Evolutionary conservation across 2,329 filamentous ascomycete genomes (phyloP).

Genomic region (Aspergillus brasiliensis): DNA sequence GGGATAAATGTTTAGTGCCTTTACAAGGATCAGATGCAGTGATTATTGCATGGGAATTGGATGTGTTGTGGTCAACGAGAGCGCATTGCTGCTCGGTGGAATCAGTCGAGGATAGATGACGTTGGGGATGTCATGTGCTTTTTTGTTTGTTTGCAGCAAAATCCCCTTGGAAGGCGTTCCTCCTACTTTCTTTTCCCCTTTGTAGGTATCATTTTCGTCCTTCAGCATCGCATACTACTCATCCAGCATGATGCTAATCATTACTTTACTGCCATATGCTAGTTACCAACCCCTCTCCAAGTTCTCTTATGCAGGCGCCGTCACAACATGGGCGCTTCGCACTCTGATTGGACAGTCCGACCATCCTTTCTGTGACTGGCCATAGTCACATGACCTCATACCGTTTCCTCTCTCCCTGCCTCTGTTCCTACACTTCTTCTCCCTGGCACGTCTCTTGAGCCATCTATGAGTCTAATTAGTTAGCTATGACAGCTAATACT

Average conservation of each 20-base stretch:
- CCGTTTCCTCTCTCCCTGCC: too few relatives aligned
- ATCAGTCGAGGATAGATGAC: not conserved
- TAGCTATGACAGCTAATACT: too few relatives aligned
- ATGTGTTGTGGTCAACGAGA: not conserved
- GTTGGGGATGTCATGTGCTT: not conserved
- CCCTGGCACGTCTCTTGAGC: too few relatives aligned
- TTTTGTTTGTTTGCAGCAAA: not conserved
- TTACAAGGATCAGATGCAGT: not conserved
- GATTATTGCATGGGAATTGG: not conserved
- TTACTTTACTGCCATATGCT: too few relatives aligned
- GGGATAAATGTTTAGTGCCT: not conserved
- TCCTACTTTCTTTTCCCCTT: not conserved
- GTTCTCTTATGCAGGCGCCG: constrained; percentile 9
- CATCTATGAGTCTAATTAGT: too few relatives aligned
- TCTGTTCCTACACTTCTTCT: too few relatives aligned
- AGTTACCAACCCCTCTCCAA: not conserved
- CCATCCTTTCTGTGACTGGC: not conserved
- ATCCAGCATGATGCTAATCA: too few relatives aligned
- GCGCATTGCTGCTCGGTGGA: not conserved
- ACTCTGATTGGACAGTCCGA: not conserved
- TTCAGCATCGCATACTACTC: not conserved
- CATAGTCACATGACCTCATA: too few relatives aligned
- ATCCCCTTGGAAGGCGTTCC: too few relatives aligned
- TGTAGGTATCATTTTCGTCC: not conserved
- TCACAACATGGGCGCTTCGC: constrained; percentile 18